Conservation (phyloP, 352 stramenopile species). For the Thalassiosira hispida region DNA sequence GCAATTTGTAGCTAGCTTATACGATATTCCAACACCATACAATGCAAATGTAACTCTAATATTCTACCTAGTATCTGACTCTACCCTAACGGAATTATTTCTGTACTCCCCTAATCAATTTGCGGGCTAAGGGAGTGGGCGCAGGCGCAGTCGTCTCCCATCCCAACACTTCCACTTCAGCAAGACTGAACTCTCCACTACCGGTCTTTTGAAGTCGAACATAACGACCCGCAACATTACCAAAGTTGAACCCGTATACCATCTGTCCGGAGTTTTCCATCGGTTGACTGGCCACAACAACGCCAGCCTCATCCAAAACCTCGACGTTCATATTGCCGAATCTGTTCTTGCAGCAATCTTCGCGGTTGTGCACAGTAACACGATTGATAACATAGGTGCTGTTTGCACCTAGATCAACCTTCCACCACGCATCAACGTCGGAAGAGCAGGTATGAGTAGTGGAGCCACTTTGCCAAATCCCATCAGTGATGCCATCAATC, state of each 20-base stretch:
- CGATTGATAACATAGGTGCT: constrained; percentile 1
- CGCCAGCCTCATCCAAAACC: neutral
- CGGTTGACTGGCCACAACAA: neutral
- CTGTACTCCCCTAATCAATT: no score
- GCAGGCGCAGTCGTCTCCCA: neutral
- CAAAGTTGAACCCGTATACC: neutral
- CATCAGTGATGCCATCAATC: constrained; percentile 26
- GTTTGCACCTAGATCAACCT: neutral
- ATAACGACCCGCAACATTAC: neutral
- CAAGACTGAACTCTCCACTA: constrained; percentile 8
- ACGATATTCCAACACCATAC: no score
- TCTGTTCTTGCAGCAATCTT: constrained; percentile 12
- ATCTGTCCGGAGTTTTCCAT: neutral
- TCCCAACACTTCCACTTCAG: constrained; percentile 29
- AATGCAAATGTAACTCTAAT: no score
- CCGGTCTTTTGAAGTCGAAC: constrained; percentile 1
- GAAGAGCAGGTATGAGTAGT: constrained; percentile 19
- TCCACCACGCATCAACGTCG: neutral
- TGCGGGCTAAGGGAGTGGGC: no score
- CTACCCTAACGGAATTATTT: no score
- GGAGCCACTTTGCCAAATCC: neutral
- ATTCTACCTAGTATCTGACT: no score
- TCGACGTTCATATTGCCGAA: neutral
- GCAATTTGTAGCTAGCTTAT: no score
- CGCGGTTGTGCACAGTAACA: constrained; percentile 3